A percentile compares a stretch with the other conserved stretches of the same genome.
Evolutionary conservation across 2,329 filamentous ascomycete species (phyloP).

Genomic region (Colletotrichum sp.): DNA sequence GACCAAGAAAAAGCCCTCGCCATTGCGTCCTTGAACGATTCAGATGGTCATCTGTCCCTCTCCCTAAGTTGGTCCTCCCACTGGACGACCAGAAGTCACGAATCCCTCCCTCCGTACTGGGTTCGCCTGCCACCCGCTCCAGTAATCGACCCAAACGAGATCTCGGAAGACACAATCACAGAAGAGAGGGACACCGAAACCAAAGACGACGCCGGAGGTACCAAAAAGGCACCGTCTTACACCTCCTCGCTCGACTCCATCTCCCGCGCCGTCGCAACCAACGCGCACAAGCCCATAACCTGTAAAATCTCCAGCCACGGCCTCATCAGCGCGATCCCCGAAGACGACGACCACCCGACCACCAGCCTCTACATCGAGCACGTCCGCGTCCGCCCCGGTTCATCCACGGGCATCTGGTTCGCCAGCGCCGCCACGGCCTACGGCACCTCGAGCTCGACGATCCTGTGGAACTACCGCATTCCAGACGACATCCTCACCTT

Average conservation of each 20-base stretch:
- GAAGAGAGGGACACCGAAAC: neutral
- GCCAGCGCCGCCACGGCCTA: conserved; percentile 61
- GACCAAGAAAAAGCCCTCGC: conserved; percentile 54
- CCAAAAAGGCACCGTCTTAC: conserved; percentile 22
- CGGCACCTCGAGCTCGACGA: conserved; percentile 57
- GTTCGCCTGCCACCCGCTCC: conserved; percentile 48
- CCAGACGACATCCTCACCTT: conserved; percentile 57
- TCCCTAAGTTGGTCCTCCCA: conserved; percentile 59
- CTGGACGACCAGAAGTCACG: conserved; percentile 58
- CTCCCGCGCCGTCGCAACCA: conserved; percentile 32
- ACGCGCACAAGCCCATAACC: conserved; percentile 37
- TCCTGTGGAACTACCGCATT: conserved; percentile 67
- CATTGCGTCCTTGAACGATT: conserved; percentile 62
- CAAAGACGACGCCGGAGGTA: neutral
- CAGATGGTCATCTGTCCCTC: conserved; percentile 64
- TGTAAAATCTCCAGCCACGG: conserved; percentile 57
- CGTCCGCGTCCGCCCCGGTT: conserved; percentile 39
- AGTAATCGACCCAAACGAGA: neutral
- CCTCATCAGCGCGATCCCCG: conserved; percentile 48
- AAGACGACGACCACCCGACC: conserved; percentile 27
- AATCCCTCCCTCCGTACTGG: conserved; percentile 66
- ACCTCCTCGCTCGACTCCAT: conserved; percentile 38
- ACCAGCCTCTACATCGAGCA: conserved; percentile 54
- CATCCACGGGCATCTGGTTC: conserved; percentile 58
- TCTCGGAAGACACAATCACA: neutral